phyloP scores from a whole-genome alignment of 2,329 filamentous ascomycete species.

The Kalaharituber pfeilii region DNA sequence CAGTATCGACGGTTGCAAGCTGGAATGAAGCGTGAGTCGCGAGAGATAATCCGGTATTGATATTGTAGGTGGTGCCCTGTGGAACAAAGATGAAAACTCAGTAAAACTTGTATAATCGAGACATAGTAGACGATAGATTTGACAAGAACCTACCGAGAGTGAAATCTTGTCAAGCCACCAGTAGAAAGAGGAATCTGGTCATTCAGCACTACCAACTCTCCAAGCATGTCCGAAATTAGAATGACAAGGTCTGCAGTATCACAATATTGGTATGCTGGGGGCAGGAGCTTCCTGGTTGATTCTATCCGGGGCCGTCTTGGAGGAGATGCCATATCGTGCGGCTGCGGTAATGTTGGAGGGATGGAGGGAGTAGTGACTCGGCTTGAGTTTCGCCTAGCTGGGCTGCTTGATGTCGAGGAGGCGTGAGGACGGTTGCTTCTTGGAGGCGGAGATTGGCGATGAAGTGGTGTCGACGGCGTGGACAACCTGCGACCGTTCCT shows the following conservation, averaged over 20 bases:
- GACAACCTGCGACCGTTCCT: background rate
- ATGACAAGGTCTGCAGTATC: conserved; percentile 72
- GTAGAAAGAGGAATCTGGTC: conserved; percentile 71
- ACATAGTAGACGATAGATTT: conserved; percentile 11
- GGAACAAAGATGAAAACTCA: background rate
- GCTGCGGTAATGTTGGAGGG: background rate
- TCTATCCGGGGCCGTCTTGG: conserved; percentile 40
- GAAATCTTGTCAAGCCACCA: conserved; percentile 79
- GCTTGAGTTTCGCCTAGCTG: background rate
- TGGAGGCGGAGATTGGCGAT: background rate
- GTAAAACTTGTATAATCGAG: background rate
- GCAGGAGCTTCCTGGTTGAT: conserved; percentile 41
- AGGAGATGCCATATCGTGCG: conserved; percentile 18
- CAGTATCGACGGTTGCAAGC: conserved; percentile 79
- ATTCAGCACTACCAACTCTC: conserved; percentile 85
- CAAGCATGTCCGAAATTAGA: conserved; percentile 84
- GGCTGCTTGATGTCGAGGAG: background rate
- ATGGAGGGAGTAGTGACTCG: background rate
- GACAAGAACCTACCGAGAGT: conserved; percentile 53
- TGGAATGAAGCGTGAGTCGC: conserved; percentile 82
- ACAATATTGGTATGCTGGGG: conserved; percentile 63
- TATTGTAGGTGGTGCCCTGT: conserved; percentile 63
- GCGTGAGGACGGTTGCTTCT: background rate
- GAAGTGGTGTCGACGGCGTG: background rate
- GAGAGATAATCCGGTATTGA: conserved; percentile 88